phyloP scores from a whole-genome alignment of 2,329 filamentous ascomycete genomes.

The Cephalotrichum gorgonifer region DNA sequence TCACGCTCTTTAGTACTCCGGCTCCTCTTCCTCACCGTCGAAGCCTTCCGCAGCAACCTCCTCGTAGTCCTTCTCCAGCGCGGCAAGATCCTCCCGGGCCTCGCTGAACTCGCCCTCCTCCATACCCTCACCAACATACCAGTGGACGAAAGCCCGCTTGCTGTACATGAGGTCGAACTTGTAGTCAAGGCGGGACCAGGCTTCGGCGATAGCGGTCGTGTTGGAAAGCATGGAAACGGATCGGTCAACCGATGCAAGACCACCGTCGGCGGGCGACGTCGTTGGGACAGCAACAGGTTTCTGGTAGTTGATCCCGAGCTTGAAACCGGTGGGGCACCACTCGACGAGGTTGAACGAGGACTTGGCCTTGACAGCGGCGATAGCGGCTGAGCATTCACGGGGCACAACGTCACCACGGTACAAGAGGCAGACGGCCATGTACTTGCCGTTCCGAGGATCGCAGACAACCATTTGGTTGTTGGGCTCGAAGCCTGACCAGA shows the following conservation, averaged over 20 bases:
- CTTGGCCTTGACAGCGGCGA: slow-evolving; percentile 60
- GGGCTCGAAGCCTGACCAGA: slow-evolving; percentile 55
- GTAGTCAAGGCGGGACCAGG: slow-evolving; percentile 62
- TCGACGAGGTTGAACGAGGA: slow-evolving; percentile 63
- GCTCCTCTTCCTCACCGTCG: slow-evolving; percentile 52
- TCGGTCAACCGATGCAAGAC: slow-evolving; percentile 51
- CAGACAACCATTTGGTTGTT: slow-evolving; percentile 74
- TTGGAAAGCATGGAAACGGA: slow-evolving; percentile 64
- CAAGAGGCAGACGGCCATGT: slow-evolving; percentile 64
- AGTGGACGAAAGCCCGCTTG: slow-evolving; percentile 68
- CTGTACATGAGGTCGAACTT: slow-evolving; percentile 74
- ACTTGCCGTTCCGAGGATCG: slow-evolving; percentile 64
- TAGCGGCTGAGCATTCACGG: slow-evolving; percentile 57
- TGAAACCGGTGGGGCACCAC: slow-evolving; percentile 68
- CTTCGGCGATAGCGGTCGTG: slow-evolving; percentile 64
- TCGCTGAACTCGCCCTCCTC: slow-evolving; percentile 86
- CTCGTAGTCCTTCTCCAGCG: slow-evolving; percentile 79
- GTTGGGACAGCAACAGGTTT: slow-evolving; percentile 50
- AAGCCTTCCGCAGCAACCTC: slow-evolving; percentile 69
- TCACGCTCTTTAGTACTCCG: slow-evolving; percentile 62
- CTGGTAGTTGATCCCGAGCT: slow-evolving; percentile 68
- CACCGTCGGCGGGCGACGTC: slow-evolving; percentile 40
- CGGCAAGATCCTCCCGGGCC: slow-evolving; percentile 75
- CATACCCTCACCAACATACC: slow-evolving; percentile 85
- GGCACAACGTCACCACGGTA: slow-evolving; percentile 65